Percentiles rank a stretch among this genome's conserved stretches.
Conservation (phyloP, 768 basidiomycete species). For the Termitomyces sp. region DNA sequence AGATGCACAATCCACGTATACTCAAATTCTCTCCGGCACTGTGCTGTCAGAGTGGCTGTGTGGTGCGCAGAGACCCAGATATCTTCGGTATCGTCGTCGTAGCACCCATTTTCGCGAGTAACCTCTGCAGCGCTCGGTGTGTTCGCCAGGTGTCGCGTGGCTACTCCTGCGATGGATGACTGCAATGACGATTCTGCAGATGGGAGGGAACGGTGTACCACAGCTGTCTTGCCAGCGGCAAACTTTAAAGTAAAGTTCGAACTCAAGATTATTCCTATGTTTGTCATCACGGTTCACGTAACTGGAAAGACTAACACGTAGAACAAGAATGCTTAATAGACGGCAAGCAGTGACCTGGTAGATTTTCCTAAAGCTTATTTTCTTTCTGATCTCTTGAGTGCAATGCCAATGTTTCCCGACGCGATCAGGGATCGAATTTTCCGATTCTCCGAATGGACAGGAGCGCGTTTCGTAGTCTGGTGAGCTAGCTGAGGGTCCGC, state of each 20-base stretch:
- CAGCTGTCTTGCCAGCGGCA: constrained; percentile 17
- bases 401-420: background rate
- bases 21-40: background rate
- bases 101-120: constrained; percentile 20
- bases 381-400: background rate
- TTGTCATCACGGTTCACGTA: background rate
- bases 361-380: background rate
- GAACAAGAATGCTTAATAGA: background rate
- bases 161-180: constrained; percentile 78
- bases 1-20: background rate
- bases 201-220: constrained; percentile 9
- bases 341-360: background rate
- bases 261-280: background rate
- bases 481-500: background rate
- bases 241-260: constrained; percentile 23
- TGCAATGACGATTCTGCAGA: constrained; percentile 54
- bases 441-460: background rate
- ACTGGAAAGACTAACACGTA: background rate
- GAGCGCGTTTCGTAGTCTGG: background rate
- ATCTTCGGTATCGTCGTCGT: constrained; percentile 21
- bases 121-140: constrained; percentile 8
- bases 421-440: background rate
- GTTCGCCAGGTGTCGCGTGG: constrained; percentile 15
- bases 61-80: constrained; percentile 6
- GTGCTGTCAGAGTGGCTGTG: background rate